Conservation (phyloP, 306 rosid genomes). For the Cicer chorassanicum region DNA sequence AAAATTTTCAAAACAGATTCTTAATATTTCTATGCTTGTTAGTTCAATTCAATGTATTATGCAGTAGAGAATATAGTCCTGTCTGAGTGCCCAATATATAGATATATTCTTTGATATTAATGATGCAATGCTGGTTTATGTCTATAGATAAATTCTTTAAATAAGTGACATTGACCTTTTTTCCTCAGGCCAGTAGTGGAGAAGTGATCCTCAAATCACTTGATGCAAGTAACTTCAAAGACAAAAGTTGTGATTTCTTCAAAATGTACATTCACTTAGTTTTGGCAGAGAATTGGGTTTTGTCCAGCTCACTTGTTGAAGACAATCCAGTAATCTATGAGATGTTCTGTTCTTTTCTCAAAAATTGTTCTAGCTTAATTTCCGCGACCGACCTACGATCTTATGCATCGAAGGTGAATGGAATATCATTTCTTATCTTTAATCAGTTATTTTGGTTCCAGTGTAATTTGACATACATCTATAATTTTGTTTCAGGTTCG, state of each 20-base stretch:
- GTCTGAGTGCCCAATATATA: not conserved
- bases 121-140: slow-evolving; percentile 9
- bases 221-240: slow-evolving; percentile 64
- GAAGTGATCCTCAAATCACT: slow-evolving; percentile 67
- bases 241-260: slow-evolving; percentile 71
- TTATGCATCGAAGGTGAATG: slow-evolving; percentile 77
- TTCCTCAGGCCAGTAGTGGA: slow-evolving; percentile 61
- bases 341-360: slow-evolving; percentile 67
- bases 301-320: slow-evolving; percentile 49
- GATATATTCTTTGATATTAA: not conserved
- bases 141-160: slow-evolving; percentile 7
- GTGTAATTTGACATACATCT: slow-evolving; percentile 13
- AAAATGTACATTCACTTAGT: slow-evolving; percentile 75
- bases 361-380: slow-evolving; percentile 75
- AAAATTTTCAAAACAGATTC: not conserved
- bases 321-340: slow-evolving; percentile 58
- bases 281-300: slow-evolving; percentile 82
- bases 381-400: slow-evolving; percentile 79
- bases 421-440: slow-evolving; percentile 30
- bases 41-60: not conserved
- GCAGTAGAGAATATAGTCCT: not conserved
- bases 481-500: slow-evolving; percentile 69
- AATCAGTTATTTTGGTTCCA: slow-evolving; percentile 3
- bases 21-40: not conserved
- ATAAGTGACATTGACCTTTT: slow-evolving; percentile 6